phyloP scores from a whole-genome alignment of 768 basidiomycete genomes.

The Mycena latifolia region DNA sequence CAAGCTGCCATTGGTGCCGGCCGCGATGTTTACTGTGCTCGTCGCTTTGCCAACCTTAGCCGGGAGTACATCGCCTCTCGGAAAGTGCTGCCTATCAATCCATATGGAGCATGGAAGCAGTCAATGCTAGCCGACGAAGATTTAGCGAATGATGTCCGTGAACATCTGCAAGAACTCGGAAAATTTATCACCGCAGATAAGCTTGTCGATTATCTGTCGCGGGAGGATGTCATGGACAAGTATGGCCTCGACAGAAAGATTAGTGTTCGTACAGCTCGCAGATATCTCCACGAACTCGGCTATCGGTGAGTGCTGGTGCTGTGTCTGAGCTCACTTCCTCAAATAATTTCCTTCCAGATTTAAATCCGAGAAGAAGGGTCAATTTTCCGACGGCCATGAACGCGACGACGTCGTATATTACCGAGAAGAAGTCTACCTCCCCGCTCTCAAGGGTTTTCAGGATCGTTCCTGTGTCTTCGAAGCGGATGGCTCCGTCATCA shows the following conservation, averaged over 20 bases:
- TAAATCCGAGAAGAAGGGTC: slow-evolving; percentile 37
- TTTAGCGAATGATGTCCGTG: slow-evolving; percentile 31
- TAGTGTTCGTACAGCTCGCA: slow-evolving; percentile 38
- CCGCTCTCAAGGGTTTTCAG: slow-evolving; percentile 29
- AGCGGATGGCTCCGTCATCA: slow-evolving; percentile 19
- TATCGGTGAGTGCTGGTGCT: slow-evolving; percentile 32
- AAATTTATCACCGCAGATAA: slow-evolving; percentile 40
- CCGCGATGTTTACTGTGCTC: background rate
- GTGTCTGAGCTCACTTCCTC: background rate
- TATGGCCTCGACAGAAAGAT: slow-evolving; percentile 37
- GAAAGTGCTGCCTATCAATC: too few species aligned
- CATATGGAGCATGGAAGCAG: too few species aligned
- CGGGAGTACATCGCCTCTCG: too few species aligned
- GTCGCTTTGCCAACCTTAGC: too few species aligned
- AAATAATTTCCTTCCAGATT: background rate
- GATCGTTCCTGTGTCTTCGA: slow-evolving; percentile 22
- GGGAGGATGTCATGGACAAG: too few species aligned
- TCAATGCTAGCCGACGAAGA: too few species aligned
- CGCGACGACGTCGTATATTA: slow-evolving; percentile 46
- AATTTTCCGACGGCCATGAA: slow-evolving; percentile 46
- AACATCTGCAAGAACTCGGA: slow-evolving; percentile 17
- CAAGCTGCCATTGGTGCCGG: slow-evolving; percentile 20
- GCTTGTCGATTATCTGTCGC: too few species aligned
- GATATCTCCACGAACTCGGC: slow-evolving; percentile 42
- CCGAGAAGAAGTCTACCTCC: slow-evolving; percentile 40